Evolutionary conservation across 257 asterid species (phyloP).

Genomic region (Plantago ovata): DNA sequence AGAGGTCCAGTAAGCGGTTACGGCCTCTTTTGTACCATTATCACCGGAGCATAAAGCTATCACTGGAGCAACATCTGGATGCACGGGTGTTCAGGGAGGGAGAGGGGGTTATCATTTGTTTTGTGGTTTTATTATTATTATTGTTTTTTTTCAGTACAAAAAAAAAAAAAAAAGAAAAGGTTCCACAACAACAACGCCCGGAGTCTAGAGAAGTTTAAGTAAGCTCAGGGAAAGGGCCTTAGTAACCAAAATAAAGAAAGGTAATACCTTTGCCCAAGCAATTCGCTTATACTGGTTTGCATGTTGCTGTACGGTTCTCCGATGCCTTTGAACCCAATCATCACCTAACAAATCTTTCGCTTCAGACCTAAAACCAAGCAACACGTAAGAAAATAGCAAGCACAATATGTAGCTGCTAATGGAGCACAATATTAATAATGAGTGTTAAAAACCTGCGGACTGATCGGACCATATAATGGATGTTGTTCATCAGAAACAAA

Average conservation of each 20-base stretch:
- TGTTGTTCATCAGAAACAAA: conserved; percentile 94
- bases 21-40: too few relatives aligned
- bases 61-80: too few relatives aligned
- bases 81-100: too few relatives aligned
- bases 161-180: too few relatives aligned
- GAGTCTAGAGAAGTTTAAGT: too few relatives aligned
- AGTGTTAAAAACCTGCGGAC: conserved; percentile 70
- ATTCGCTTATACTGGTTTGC: conserved; percentile 95
- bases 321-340: conserved; percentile 99
- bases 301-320: conserved; percentile 93
- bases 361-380: conserved; percentile 71
- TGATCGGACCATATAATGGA: conserved; percentile 99
- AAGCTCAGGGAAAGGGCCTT: too few relatives aligned
- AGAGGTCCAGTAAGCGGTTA: too few relatives aligned
- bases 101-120: too few relatives aligned
- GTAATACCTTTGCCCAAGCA: conserved; percentile 89
- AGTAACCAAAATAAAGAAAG: conserved; percentile 8
- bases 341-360: conserved; percentile 97
- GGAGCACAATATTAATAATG: conserved; percentile 18
- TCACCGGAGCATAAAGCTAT: too few relatives aligned
- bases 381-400: conserved; percentile 13
- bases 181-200: too few relatives aligned
- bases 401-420: conserved; percentile 6
- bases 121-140: too few relatives aligned
- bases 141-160: too few relatives aligned